A percentile compares a stretch with the other conserved stretches of the same genome.
These are phyloP conservation scores for Diplocarpon rosae DNA, from an alignment of 2,329 filamentous ascomycete genomes.

Conservation along the genomic window DNA sequence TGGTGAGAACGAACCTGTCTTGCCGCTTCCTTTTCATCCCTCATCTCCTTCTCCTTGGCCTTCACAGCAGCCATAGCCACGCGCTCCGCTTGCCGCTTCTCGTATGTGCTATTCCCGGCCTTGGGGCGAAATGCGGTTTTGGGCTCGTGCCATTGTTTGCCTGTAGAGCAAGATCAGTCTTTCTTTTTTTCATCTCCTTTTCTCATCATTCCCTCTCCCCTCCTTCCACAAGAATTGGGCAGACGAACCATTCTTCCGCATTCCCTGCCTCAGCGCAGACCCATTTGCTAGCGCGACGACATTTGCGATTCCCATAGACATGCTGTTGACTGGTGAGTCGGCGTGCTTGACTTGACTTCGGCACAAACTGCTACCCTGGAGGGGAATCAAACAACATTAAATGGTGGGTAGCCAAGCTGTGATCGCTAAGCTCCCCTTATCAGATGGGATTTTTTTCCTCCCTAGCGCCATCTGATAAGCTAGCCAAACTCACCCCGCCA, in stretches of 20 bases:
- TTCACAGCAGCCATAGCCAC: slow-evolving; percentile 66
- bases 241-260: slow-evolving; percentile 70
- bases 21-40: slow-evolving; percentile 87
- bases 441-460: no score
- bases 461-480: no score
- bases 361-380: no score
- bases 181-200: not conserved
- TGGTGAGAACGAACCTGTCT: slow-evolving; percentile 50
- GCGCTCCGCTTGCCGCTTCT: slow-evolving; percentile 61
- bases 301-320: slow-evolving; percentile 19
- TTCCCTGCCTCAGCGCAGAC: slow-evolving; percentile 34
- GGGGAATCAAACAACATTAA: no score
- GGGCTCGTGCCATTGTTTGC: slow-evolving; percentile 85
- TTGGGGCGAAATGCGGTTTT: slow-evolving; percentile 80
- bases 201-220: no score
- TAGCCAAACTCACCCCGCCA: no score
- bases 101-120: slow-evolving; percentile 67
- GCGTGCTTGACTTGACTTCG: no score
- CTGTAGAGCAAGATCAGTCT: slow-evolving; percentile 34
- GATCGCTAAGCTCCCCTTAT: no score
- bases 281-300: slow-evolving; percentile 1
- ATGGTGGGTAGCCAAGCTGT: no score
- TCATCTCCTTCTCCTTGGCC: slow-evolving; percentile 89
- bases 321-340: slow-evolving; percentile 5
- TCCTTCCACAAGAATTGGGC: not conserved